These are phyloP conservation scores for Gossypium raimondii DNA, from an alignment of 345 rosid genomes.

Conservation along the genomic window DNA sequence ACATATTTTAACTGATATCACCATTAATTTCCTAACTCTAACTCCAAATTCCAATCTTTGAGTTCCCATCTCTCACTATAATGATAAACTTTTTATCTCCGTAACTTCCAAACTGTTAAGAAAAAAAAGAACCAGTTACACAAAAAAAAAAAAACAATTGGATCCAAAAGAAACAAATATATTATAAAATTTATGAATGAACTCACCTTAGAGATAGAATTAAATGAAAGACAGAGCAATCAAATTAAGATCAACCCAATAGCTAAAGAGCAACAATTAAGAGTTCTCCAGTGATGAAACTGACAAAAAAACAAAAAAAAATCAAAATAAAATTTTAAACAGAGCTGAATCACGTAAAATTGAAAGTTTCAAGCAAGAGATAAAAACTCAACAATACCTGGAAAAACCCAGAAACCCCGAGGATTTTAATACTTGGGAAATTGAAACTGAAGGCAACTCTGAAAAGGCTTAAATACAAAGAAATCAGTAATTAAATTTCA, in stretches of 20 bases:
- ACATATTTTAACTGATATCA: constrained; percentile 32
- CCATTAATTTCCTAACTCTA: constrained; percentile 39
- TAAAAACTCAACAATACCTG: constrained; percentile 21
- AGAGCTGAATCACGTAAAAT: constrained; percentile 3
- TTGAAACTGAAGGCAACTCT: not conserved
- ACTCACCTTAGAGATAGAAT: constrained; percentile 31
- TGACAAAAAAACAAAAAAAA: not conserved
- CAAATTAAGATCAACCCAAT: constrained; percentile 27
- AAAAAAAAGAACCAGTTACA: constrained; percentile 13
- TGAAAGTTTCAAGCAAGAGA: constrained; percentile 16
- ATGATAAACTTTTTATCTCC: not conserved
- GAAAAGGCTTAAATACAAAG: not conserved
- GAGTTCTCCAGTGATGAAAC: constrained; percentile 3
- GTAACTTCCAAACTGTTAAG: constrained; percentile 17
- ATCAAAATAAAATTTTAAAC: not conserved
- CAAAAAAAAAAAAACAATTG: constrained; percentile 10
- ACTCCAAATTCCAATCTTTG: constrained; percentile 41
- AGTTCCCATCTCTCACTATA: constrained; percentile 31
- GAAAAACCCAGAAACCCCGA: constrained; percentile 7
- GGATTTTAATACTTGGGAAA: not conserved
- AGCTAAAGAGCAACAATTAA: constrained; percentile 24
- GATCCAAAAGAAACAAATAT: constrained; percentile 22
- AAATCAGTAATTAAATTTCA: not conserved
- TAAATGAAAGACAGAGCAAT: constrained; percentile 20
- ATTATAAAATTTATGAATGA: constrained; percentile 6